Evolutionary conservation across 2,329 filamentous ascomycete genomes (phyloP).

Genomic region (Sporothrix luriei): DNA sequence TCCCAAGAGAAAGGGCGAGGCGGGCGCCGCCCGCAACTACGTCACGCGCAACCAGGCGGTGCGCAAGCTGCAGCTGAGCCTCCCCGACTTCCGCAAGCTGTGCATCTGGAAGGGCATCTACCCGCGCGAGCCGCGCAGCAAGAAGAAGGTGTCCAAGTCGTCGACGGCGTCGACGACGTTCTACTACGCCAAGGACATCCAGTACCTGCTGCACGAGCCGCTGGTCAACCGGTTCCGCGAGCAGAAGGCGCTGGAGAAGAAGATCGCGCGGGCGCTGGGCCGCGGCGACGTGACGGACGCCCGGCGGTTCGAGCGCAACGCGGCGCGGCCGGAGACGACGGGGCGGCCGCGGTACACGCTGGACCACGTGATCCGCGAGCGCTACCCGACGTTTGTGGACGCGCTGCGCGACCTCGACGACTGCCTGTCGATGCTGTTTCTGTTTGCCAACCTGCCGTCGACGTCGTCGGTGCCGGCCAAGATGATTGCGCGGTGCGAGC

Average conservation of each 20-base stretch:
- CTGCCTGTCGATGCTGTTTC: slow-evolving; percentile 92
- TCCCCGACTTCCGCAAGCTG: slow-evolving; percentile 95
- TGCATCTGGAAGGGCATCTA: slow-evolving; percentile 99
- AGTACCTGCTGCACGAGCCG: slow-evolving; percentile 96
- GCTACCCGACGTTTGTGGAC: slow-evolving; percentile 96
- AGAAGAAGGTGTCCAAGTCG: slow-evolving; percentile 94
- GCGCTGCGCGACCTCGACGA: slow-evolving; percentile 94
- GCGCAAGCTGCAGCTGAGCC: slow-evolving; percentile 94
- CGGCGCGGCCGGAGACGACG: slow-evolving; percentile 84
- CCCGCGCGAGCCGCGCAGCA: slow-evolving; percentile 92
- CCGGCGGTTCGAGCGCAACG: slow-evolving; percentile 81
- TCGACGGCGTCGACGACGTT: slow-evolving; percentile 91
- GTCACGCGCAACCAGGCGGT: slow-evolving; percentile 96
- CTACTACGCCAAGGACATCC: slow-evolving; percentile 90
- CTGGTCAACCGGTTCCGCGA: slow-evolving; percentile 93
- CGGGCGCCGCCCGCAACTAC: slow-evolving; percentile 96
- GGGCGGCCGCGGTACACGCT: slow-evolving; percentile 87
- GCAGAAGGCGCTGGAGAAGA: slow-evolving; percentile 95
- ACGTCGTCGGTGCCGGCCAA: slow-evolving; percentile 87
- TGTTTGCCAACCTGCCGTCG: slow-evolving; percentile 94
- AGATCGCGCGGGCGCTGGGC: slow-evolving; percentile 90
- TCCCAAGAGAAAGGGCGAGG: slow-evolving; percentile 89
- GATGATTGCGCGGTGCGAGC: slow-evolving; percentile 93
- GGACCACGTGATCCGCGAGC: slow-evolving; percentile 96
- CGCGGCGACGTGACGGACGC: slow-evolving; percentile 90